Evolutionary conservation across 129 eudicot genomes (phyloP).

Genomic region (Saposhnikovia divaricata): DNA sequence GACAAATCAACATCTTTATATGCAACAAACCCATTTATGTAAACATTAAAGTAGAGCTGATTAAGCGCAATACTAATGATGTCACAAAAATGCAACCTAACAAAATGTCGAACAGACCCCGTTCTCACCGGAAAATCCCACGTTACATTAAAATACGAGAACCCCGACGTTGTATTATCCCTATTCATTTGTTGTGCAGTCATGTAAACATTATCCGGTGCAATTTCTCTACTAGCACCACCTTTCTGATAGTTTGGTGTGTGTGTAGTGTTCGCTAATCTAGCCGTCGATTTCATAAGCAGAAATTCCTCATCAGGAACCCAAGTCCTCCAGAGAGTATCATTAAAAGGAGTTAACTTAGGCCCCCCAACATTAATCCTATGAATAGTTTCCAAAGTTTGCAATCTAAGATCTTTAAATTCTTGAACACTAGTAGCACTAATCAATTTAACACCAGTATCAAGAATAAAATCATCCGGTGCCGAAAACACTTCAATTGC

Average conservation of each 20-base stretch:
- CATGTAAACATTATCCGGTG: slow-evolving; percentile 86
- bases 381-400: slow-evolving; percentile 65
- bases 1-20: slow-evolving; percentile 70
- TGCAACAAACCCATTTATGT: slow-evolving; percentile 45
- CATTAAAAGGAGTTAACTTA: slow-evolving; percentile 68
- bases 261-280: slow-evolving; percentile 28
- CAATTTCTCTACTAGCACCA: slow-evolving; percentile 19
- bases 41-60: slow-evolving; percentile 57
- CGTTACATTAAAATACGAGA: slow-evolving; percentile 52
- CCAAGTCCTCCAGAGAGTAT: slow-evolving; percentile 96
- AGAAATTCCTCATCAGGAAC: slow-evolving; percentile 68
- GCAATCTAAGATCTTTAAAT: slow-evolving; percentile 42
- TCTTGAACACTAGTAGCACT: slow-evolving; percentile 40
- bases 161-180: slow-evolving; percentile 26
- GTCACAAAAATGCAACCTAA: slow-evolving; percentile 32
- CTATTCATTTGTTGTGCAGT: slow-evolving; percentile 79
- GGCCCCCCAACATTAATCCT: slow-evolving; percentile 89
- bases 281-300: slow-evolving; percentile 57
- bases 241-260: slow-evolving; percentile 44
- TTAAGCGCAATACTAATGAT: slow-evolving; percentile 12
- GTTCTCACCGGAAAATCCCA: slow-evolving; percentile 75
- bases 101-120: slow-evolving; percentile 34
- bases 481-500: slow-evolving; percentile 89
- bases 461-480: slow-evolving; percentile 54
- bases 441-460: slow-evolving; percentile 38